Evolutionary conservation across 495 filamentous ascomycete species (phyloP).

Genomic region (Aspergillus mulundensis): DNA sequence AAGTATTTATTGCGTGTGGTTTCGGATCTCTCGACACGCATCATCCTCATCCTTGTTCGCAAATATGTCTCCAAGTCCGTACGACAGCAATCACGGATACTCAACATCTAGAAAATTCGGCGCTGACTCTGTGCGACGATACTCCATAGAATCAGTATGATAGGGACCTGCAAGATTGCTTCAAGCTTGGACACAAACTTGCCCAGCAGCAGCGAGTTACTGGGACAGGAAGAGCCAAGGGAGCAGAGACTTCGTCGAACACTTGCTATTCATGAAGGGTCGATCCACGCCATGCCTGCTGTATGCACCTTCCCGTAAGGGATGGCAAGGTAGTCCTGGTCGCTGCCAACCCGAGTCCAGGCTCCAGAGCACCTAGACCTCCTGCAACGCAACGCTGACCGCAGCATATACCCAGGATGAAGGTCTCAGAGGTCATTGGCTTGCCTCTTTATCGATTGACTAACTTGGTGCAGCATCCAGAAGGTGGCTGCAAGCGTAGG

Average conservation of each 20-base stretch:
- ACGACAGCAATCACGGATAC: constrained; percentile 1
- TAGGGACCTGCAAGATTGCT: neutral
- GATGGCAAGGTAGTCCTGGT: neutral
- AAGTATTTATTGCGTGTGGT: constrained; percentile 6
- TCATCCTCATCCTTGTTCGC: neutral
- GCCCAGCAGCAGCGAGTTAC: neutral
- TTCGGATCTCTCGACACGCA: neutral
- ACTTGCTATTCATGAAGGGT: neutral
- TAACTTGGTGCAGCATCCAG: neutral
- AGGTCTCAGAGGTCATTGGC: neutral
- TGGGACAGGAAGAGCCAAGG: neutral
- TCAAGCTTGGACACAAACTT: neutral
- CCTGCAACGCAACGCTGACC: constrained; percentile 4
- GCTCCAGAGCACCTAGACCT: neutral
- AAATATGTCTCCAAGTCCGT: neutral
- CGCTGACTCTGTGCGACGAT: constrained; percentile 2
- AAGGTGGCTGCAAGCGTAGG: neutral
- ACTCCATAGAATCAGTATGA: neutral
- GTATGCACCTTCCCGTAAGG: neutral
- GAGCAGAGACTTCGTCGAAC: neutral
- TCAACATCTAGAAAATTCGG: constrained; percentile 5
- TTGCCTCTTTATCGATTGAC: neutral
- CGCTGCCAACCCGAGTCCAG: neutral
- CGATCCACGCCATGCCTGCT: neutral
- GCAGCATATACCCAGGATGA: neutral